Evolutionary conservation across 2,329 filamentous ascomycete genomes (phyloP), one percentile per base, ranked within the genome.

Genomic region (Verticillium nonalfalfae): DNA sequence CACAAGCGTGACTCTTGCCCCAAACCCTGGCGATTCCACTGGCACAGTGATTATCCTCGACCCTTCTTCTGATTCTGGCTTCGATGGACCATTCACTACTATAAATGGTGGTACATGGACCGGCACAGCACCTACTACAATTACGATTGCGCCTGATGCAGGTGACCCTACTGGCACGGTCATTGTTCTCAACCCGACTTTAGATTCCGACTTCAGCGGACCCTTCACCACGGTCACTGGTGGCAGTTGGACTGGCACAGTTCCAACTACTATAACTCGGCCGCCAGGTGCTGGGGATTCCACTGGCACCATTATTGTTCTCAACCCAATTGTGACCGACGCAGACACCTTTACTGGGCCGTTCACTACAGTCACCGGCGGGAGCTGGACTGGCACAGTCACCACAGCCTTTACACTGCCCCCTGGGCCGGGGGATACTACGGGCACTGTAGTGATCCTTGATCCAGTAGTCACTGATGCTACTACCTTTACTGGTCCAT

Each of bases 401-500:
- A 21, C 50, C 14, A 45, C 40, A 2, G 31, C 56, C 2, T 15
- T 61, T 18, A 38, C 40, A n/a, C 18, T 6, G 18, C 36, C 36
- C 13, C 56, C 56, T 26, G 18, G 7, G 2, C 18, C 9, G 1
- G n/a, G 33, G 15, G 56, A 58, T 40, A 7, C 18, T 15, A 45
- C 38, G 2, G 58, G 58, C 39, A 59, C 58, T 7, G 33, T 31
- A 5, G 11, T 58, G 13, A 36, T 58, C 10, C 15, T 61, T 9
- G 39, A 57, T 6, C 56, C 61, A 1, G 34, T 18, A 7, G 21
- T 15, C 10, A 52, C 35, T 31, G 26, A 31, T 36, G 35, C 26
- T 35, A 10, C 59, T 56, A 52, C 52, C 9, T 63, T 57, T 14
- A 57, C 61, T 38, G 59, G 56, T 7, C 58, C 63, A 2, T 59